These are phyloP conservation scores for Stemphylium beticola DNA, from an alignment of 2,329 filamentous ascomycete genomes.

Conservation along the genomic window DNA sequence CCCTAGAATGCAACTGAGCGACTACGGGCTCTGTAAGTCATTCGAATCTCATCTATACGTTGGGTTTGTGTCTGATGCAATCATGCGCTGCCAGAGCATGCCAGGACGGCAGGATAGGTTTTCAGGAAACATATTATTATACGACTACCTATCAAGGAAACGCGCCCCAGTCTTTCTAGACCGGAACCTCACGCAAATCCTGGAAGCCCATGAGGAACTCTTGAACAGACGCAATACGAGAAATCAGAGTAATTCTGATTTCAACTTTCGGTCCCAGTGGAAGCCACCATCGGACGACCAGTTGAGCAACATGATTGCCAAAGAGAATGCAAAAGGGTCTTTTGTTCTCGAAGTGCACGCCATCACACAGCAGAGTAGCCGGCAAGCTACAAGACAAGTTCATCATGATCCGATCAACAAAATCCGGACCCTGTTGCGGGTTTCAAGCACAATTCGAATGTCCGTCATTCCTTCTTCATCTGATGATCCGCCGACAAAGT, in stretches of 20 bases:
- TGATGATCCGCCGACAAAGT: background rate
- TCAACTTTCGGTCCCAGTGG: slow-evolving; percentile 27
- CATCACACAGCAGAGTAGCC: slow-evolving; percentile 10
- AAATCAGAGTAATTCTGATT: background rate
- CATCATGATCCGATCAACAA: slow-evolving; percentile 1
- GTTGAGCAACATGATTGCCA: slow-evolving; percentile 35
- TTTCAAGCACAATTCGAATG: slow-evolving; percentile 7
- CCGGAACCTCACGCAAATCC: slow-evolving; percentile 31
- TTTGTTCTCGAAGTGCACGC: slow-evolving; percentile 26
- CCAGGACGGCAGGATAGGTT: slow-evolving; percentile 24
- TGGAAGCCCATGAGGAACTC: slow-evolving; percentile 25
- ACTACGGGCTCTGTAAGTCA: slow-evolving; percentile 4
- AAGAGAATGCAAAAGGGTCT: slow-evolving; percentile 24
- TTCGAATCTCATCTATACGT: background rate
- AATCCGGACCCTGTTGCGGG: slow-evolving; percentile 7
- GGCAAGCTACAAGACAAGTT: background rate
- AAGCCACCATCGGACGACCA: slow-evolving; percentile 24
- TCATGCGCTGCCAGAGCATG: slow-evolving; percentile 29
- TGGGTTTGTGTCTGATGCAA: background rate
- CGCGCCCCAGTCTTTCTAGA: slow-evolving; percentile 33
- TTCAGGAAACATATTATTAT: slow-evolving; percentile 34
- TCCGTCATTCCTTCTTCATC: slow-evolving; percentile 10
- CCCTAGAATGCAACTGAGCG: slow-evolving; percentile 17
- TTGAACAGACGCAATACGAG: slow-evolving; percentile 4
- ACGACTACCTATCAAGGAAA: slow-evolving; percentile 29